Evolutionary conservation across 2,329 filamentous ascomycete species (phyloP), one percentile per base, ranked within the genome.

Genomic region (Ilyonectria destructans): DNA sequence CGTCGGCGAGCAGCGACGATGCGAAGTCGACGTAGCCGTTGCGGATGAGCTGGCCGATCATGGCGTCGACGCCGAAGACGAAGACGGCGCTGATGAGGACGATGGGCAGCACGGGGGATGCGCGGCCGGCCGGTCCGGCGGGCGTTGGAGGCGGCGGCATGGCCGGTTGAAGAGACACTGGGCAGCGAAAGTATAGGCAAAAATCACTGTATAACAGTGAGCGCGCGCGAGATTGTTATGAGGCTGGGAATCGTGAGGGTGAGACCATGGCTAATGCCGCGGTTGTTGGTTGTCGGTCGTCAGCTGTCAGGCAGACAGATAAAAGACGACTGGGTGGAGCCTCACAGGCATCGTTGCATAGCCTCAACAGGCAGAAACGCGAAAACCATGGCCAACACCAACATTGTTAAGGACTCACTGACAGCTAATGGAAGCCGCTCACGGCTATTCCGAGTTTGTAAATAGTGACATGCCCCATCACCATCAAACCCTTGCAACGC

Each of bases 11-110:
- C n/a, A 76, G 59, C 4, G 46, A 49, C 15, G 58, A 35, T 0
- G 72, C 9, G 12, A 73, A 62, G 1, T 55, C 61, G 2, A 63
- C 40, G 60, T 70, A 74, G 67, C 73, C 74, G 58, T 69, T 77
- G 48, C 76, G 76, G 7, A 51, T 6, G 31, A 76, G 58, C 37
- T 78, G 76, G 12, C 70, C 64, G 12, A 68, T 29, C 29, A 76
- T 66, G 37, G 71, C 65, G 67, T 77, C 71, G n/a, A 69, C 21
- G 23, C 57, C 73, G 21, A 77, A 70, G 58, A 75, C 19, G n/a
- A 63, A 48, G 58, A 76, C 49, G 55, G 58, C 10, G 37, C 40
- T 15, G 21, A 77, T 61, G 60, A 71, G 19, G 23, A 58, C 26
- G 6, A 77, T 57, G 31, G 74, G 48, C 3, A 68, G 29, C 9